Evolutionary conservation across 1,284 basidiomycete species (phyloP), one percentile per base, ranked within the genome.

Genomic region (Golubevia sp.): DNA sequence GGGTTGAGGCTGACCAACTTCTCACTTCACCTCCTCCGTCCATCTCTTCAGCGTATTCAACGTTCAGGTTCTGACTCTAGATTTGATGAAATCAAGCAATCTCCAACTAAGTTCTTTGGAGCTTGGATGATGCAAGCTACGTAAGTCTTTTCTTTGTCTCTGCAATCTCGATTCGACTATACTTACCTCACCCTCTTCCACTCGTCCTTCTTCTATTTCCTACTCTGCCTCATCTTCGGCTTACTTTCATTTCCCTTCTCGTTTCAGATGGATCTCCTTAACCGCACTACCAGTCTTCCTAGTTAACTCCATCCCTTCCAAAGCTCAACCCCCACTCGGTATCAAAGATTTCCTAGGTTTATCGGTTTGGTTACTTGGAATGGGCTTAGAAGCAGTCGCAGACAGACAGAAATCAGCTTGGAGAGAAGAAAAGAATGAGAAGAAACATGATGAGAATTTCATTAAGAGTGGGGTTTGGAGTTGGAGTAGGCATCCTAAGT

Each of bases 61-160:
- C 87, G 86, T 63, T 82, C 84, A 2, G 87, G 87, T 2, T 85
- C 86, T 2, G 91, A 92, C 79, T 89, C 89, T 6, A 85, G 91
- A 18, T 92, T 92, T 69, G 89, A 91, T 60, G 84, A 89, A 66
- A 87, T 91, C 64, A 91, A 91, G 79, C 87, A 87, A 61, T 75
- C 88, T 55, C 90, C 90, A 0, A 68, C 68, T 26, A 87, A 84
- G 59, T 92, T 92, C 76, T 86, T 89, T 1, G 85, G 78, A 44
- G 90, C 87, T 59, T 93, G 91, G 91, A 86, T 91, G 73, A 88
- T 87, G 5, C 91, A 92, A 89, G 90, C 89, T 0, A 88, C 88
- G 1, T 92, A 91, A 91, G 87, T 91, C 55, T 90, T 13, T 85
- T 92, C 2, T 90, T 90, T 1, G 88, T 91, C 13, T 91, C 20